Evolutionary conservation across 306 rosid species (phyloP), one percentile per base, ranked within the genome.

Genomic region (Cucurbita ficifolia): DNA sequence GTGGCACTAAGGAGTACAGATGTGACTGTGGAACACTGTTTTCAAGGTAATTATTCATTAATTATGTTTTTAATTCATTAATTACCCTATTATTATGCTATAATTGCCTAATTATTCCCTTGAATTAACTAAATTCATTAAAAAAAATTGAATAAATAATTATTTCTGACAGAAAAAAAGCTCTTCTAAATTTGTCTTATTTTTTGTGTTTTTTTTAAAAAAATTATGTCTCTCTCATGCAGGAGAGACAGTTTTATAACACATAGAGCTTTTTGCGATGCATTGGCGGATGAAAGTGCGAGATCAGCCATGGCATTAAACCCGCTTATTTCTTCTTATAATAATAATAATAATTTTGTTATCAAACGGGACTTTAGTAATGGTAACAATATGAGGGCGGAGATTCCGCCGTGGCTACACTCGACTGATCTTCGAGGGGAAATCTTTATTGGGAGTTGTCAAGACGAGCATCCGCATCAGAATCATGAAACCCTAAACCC

Each of bases 201-300:
- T 60, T 16, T 24, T 42, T 19, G 8, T 4, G 42, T 5, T 7
- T 14, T 1, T 6, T 7, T 61, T 3, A 29, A 29, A 2, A 29
- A 29, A 29, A 29, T 0, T 29, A 0, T 38, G 24, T 57, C n/a
- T 40, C 58, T 33, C 6, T 11, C 36, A 8, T 49, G 33, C 17
- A 95, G 99, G 83, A 89, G 96, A 83, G 99, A 94, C 83, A 90
- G 97, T 80, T 94, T 94, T 87, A 89, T 89, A 78, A 90, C 99
- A 29, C 99, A 95, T 83, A 89, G 99, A 91, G 97, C 99, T 10
- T 95, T 95, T 75, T 95, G 99, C 81, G 96, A 95, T 82, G 97
- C 96, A 75, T 82, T 95, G 64, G 96, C 92, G 76, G 96, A 95
- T 52, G 99, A 95, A 77, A 89, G 89, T 83, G 94, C 89, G 45